Evolutionary conservation across 495 filamentous ascomycete genomes (phyloP).

Genomic region (Penicillium nucicola): DNA sequence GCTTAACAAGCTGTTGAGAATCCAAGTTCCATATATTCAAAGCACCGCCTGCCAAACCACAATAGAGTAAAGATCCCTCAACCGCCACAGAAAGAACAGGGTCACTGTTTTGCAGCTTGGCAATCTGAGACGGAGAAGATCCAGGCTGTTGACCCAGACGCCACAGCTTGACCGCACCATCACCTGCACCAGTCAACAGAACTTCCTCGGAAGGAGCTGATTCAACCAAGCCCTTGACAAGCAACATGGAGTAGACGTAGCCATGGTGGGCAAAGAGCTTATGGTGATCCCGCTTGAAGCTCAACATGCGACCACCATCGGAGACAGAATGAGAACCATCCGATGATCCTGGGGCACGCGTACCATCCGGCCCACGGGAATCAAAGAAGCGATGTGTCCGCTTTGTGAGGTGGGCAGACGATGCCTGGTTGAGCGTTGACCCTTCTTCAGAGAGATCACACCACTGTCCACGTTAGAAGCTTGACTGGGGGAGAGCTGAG

Average conservation of each 20-base stretch:
- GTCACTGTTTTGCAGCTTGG: slow-evolving; percentile 75
- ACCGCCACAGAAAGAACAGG: slow-evolving; percentile 79
- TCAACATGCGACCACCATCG: slow-evolving; percentile 62
- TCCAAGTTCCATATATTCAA: slow-evolving; percentile 97
- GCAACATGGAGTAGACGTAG: slow-evolving; percentile 91
- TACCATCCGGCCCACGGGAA: slow-evolving; percentile 78
- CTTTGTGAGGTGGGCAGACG: slow-evolving; percentile 68
- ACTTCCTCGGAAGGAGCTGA: slow-evolving; percentile 70
- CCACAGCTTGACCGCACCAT: slow-evolving; percentile 93
- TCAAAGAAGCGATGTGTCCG: slow-evolving; percentile 95
- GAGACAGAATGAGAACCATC: slow-evolving; percentile 33
- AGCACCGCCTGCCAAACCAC: slow-evolving; percentile 82
- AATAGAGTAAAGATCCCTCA: slow-evolving; percentile 87
- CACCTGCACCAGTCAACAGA: slow-evolving; percentile 86
- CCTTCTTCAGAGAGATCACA: slow-evolving; percentile 56
- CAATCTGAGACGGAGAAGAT: slow-evolving; percentile 51
- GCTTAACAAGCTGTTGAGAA: slow-evolving; percentile 83
- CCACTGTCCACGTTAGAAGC: slow-evolving; percentile 43
- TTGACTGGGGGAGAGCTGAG: neutral
- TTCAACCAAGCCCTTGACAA: slow-evolving; percentile 63
- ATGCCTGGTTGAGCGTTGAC: slow-evolving; percentile 55
- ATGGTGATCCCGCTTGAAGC: slow-evolving; percentile 80
- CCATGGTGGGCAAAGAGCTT: slow-evolving; percentile 89
- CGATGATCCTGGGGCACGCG: slow-evolving; percentile 63
- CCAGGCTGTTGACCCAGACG: slow-evolving; percentile 52